Evolutionary conservation across 805 yeast species (phyloP), one percentile per base, ranked within the genome.

Genomic region (Sugiyamaella mastotermitis): DNA sequence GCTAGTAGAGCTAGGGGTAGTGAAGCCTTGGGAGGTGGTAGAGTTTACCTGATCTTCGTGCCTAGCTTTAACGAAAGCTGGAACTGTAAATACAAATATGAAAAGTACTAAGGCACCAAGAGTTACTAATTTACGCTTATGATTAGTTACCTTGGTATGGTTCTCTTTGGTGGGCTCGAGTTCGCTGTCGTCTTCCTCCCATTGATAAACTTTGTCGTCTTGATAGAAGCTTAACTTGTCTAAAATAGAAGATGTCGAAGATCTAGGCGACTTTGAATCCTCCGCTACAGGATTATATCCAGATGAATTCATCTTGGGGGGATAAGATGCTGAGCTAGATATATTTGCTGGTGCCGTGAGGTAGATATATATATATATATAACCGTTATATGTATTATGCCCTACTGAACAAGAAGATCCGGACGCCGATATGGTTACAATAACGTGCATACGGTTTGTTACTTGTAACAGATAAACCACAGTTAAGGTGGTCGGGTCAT

Each of bases 191-290:
- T 11, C 24, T 18, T 24, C 19, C 3, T 18, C 11, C 21, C 31
- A 14, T 18, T 31, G 25, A 16, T 17, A 4, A 11, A 17, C 33
- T 3, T 29, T 24, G 7, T 15, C 25, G 31, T 25, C 20, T 13
- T 34, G 33, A 27, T 27, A 17, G 18, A 20, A 27, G 28, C 22
- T 38, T 20, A 44, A 34, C 31, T 41, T 41, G 37, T 44, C 48
- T n/a, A 44, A 35, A 31, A 44, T 42, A 10, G 46, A 41, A 35
- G 48, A 44, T 11, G 32, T 20, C 30, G 48, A 44, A n/a, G 48
- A 44, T 33, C 48, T n/a, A 4, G 44, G 42, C 5, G 47, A 40
- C 9, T 16, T 20, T 22, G 28, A 18, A 27, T 33, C 36, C 11
- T 10, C 21, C 33, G 8, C 24, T n/a, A n/a, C n/a, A n/a, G n/a